Base-by-base conservation (phyloP, 139 green algal genomes). In the Micromonas commoda region DNA sequence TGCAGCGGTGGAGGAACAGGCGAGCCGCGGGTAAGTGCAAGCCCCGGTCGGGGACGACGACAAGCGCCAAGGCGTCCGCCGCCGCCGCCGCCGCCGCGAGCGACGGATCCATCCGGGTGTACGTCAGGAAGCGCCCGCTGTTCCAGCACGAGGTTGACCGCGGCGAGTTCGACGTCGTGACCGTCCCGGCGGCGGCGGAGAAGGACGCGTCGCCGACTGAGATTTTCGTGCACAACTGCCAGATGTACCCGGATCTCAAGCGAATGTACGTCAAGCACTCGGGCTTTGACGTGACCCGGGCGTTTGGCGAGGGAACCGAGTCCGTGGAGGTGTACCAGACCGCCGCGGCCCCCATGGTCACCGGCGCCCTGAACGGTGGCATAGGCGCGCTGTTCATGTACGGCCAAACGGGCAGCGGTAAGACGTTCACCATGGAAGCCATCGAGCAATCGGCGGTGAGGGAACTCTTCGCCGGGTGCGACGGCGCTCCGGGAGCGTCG, bases 221-320 rank as follows among this genome's bases (percentile, higher is more conserved):
- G 23, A 53, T 53, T 35, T 64, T 81, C 32, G 66, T 82, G 45
- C 77, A 82, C 77, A 82, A 82, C 67, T 82, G 77, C 67, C 53
- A 64, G 6, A 82, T 77, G 77, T 38, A 82, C 53, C 34, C 77
- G 52, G 77, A 82, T 31, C 61, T 82, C 2, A 82, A 82, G 77
- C 67, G 77, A 23, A 77, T 82, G 67, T 76, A 66, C 31, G 65
- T 77, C 16, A 72, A 77, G 23, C 77, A 82, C 77, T 16, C 20
- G 9, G 24, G 24, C 13, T 75, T 75, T 37, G 35, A 34, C 61
- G 28, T 73, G 3, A 26, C 61, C 1, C 35, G 60, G 33, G 75
- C 63, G 23, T 80, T 82, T 52, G 77, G 28, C 28, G 69, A 79
- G 54, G 53, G 26, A 1, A 20, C 31, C 9, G 23, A 71, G 16